A percentile compares a stretch with the other conserved stretches of the same genome.
Evolutionary conservation across 139 green algal species (phyloP).

Genomic region (Edaphochlamys debaryana): DNA sequence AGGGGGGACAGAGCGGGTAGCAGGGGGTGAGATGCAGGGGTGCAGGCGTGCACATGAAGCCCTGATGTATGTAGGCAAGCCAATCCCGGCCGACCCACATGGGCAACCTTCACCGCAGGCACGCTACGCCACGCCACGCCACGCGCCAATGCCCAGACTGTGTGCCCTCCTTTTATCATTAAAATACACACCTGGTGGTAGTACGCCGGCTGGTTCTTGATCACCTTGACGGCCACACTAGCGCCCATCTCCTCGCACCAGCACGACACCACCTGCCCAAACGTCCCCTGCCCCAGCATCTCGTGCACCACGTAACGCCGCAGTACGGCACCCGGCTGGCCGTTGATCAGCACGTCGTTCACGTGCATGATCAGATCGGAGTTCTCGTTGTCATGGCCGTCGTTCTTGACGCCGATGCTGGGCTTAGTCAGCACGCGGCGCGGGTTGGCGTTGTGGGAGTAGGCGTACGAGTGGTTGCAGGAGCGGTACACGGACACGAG

Average conservation of each 20-base stretch:
- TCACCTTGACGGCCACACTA: slow-evolving; percentile 87
- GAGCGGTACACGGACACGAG: slow-evolving; percentile 14
- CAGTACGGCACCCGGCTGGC: slow-evolving; percentile 38
- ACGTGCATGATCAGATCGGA: slow-evolving; percentile 89
- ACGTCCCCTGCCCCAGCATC: slow-evolving; percentile 93
- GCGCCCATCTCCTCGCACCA: slow-evolving; percentile 56
- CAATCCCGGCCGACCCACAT: not conserved
- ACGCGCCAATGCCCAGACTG: too few relatives aligned
- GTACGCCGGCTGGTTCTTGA: slow-evolving; percentile 99
- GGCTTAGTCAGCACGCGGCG: slow-evolving; percentile 82
- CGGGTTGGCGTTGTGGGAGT: slow-evolving; percentile 50
- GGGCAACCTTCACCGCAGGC: too few relatives aligned
- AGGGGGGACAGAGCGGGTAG: too few relatives aligned
- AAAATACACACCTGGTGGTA: slow-evolving; percentile 88
- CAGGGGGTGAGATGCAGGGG: not conserved
- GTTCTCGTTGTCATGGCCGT: slow-evolving; percentile 88
- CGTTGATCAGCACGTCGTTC: slow-evolving; percentile 71
- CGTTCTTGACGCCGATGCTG: slow-evolving; percentile 65
- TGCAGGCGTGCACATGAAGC: too few relatives aligned
- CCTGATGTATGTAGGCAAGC: too few relatives aligned
- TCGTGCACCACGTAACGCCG: slow-evolving; percentile 80
- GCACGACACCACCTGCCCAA: slow-evolving; percentile 94
- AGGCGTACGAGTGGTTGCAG: slow-evolving; percentile 44
- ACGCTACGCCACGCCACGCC: too few relatives aligned
- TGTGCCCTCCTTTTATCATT: too few relatives aligned